Base-by-base conservation (phyloP, 2,329 filamentous ascomycete genomes). In the Phaeosphaeriaceae sp. region DNA sequence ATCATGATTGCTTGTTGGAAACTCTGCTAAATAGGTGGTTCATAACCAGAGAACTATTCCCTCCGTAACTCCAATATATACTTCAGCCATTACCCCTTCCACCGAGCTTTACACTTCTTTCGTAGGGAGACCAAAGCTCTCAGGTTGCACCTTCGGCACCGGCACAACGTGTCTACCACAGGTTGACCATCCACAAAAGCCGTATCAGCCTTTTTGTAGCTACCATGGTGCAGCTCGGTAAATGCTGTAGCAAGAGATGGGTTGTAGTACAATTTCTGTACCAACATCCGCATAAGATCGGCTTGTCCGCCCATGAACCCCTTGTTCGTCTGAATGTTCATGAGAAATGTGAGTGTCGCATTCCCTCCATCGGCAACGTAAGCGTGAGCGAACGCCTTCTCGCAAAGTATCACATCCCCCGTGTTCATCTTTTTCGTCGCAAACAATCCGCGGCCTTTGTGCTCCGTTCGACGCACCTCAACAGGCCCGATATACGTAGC, bases 321-420 rank as follows among this genome's bases (percentile, higher is more conserved):
- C 3, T n/a, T 52, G 11, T 75, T 63, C 4, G 64, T 71, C 1
- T 66, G 52, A 6, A 65, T 1, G 48, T 79, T 75, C 13, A 79
- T 59, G 39, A 79, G 40, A 0, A 77, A 17, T 1, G 37, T 62
- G n/a, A 50, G 54, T 6, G 63, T 61, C 6, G 32, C 46, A 28
- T 12, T 58, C 3, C 30, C 34, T 0, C 60, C 50, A 11, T 60
- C 63, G 6, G 60, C 57, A 41, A 30, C 44, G 40, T 66, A 77
- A 15, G 47, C 66, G 58, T 81, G 74, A 0, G 63, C 64, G 56
- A 83, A 82, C 0, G 81, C 80, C 52, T 83, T 84, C 51, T 83
- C 81, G 38, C 79, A 83, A 35, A 35, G 33, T 20, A 28, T 39
- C 37, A 39, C n/a, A 39, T 28, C 18, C 18, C 23, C 23, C 37